phyloP scores from a whole-genome alignment of 345 rosid genomes.

The Geranium brycei region DNA sequence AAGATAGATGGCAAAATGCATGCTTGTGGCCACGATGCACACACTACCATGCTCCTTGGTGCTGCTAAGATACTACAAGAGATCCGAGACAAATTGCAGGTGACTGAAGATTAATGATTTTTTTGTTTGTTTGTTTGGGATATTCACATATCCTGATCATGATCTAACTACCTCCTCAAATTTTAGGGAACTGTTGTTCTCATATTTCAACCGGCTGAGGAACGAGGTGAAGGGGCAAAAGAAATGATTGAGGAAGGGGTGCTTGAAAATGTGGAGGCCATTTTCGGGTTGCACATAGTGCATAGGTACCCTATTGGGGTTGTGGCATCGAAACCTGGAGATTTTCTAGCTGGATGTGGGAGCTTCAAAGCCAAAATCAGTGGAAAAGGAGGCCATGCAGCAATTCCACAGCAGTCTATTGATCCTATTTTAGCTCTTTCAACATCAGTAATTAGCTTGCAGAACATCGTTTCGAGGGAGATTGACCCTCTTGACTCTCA shows the following conservation, averaged over 20 bases:
- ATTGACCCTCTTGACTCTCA: slow-evolving; percentile 52
- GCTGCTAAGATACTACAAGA: slow-evolving; percentile 51
- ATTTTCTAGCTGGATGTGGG: slow-evolving; percentile 56
- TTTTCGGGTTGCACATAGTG: slow-evolving; percentile 44
- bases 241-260: slow-evolving; percentile 39
- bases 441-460: slow-evolving; percentile 41
- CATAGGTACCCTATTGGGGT: slow-evolving; percentile 25
- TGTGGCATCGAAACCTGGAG: slow-evolving; percentile 39
- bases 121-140: too few relatives aligned
- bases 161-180: neutral
- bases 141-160: neutral
- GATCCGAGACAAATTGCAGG: slow-evolving; percentile 26
- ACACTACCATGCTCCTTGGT: slow-evolving; percentile 45
- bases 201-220: slow-evolving; percentile 65
- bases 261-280: slow-evolving; percentile 40
- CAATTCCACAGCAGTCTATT: slow-evolving; percentile 33
- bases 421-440: slow-evolving; percentile 61
- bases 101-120: neutral
- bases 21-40: slow-evolving; percentile 50
- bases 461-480: slow-evolving; percentile 49
- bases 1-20: slow-evolving; percentile 44
- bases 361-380: slow-evolving; percentile 41
- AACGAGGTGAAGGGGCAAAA: slow-evolving; percentile 45
- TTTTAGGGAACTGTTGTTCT: slow-evolving; percentile 49
- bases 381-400: slow-evolving; percentile 53